A percentile compares a stretch with the other conserved stretches of the same genome.
Evolutionary conservation across 176 grass and related monocot genomes (phyloP).

Genomic region (Poa annua): DNA sequence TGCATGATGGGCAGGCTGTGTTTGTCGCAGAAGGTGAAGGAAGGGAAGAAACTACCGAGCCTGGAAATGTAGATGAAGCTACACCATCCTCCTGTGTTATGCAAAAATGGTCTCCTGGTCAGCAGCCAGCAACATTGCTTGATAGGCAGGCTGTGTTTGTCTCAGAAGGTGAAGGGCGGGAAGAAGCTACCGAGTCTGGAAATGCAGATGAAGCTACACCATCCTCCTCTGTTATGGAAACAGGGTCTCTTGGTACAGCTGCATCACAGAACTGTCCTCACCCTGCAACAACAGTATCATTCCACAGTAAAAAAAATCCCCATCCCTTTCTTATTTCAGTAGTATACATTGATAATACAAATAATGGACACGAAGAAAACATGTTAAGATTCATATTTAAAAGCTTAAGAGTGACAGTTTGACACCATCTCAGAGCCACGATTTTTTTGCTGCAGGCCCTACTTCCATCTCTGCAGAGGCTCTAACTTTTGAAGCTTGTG

Average conservation of each 20-base stretch:
- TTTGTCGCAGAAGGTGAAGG: neutral
- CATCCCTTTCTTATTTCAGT: constrained; percentile 6
- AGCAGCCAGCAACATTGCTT: neutral
- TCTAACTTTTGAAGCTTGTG: neutral
- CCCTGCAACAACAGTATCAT: neutral
- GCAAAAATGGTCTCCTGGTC: neutral
- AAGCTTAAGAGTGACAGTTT: neutral
- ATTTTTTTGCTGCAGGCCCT: constrained; percentile 14
- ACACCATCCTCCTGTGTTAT: neutral
- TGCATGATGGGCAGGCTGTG: neutral
- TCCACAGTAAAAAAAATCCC: neutral
- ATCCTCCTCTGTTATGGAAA: constrained; percentile 17
- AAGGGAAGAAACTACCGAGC: neutral
- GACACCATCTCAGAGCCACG: neutral
- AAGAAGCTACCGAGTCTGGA: neutral
- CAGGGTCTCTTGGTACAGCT: neutral
- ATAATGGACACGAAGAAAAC: neutral
- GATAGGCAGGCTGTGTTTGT: neutral
- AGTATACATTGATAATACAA: neutral
- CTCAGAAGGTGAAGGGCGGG: neutral
- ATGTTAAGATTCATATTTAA: neutral
- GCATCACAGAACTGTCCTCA: neutral
- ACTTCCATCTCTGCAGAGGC: neutral
- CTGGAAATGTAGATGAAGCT: constrained; percentile 2
- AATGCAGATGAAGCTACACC: constrained; percentile 11